Evolutionary conservation across 352 stramenopile species (phyloP).

Genomic region (Pythium brachiatum): DNA sequence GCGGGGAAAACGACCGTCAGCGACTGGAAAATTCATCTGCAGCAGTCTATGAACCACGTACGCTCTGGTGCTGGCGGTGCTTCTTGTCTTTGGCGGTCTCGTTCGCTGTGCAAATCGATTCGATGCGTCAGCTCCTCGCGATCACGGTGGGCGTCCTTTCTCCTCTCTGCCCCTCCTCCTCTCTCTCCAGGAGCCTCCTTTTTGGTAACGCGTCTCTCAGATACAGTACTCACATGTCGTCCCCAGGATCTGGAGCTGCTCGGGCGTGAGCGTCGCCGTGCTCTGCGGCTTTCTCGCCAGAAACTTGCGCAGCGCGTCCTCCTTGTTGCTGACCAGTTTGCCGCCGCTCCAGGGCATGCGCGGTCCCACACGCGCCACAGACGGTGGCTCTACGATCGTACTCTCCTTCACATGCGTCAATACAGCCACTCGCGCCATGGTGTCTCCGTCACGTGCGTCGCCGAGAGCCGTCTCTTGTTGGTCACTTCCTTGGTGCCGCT

Average conservation of each 20-base stretch:
- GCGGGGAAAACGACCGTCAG: neutral
- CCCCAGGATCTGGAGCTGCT: conserved; percentile 51
- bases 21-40: too few species aligned
- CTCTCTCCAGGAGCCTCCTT: neutral
- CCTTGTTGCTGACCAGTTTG: conserved; percentile 84
- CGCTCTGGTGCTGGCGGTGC: conserved; percentile 14
- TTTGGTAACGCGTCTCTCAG: neutral
- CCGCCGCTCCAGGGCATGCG: conserved; percentile 78
- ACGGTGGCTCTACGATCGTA: conserved; percentile 25
- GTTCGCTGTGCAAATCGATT: conserved; percentile 17
- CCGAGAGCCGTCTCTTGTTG: neutral
- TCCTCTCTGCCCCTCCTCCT: neutral
- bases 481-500: neutral
- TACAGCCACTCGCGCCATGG: conserved; percentile 43
- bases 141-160: neutral
- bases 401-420: conserved; percentile 74
- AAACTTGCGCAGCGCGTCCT: conserved; percentile 84
- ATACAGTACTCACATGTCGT: conserved; percentile 35
- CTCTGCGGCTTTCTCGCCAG: conserved; percentile 67
- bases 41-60: conserved; percentile 7
- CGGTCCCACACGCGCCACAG: conserved; percentile 12
- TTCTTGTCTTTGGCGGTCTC: conserved; percentile 16
- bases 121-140: neutral
- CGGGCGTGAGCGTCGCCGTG: conserved; percentile 40
- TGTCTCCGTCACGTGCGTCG: neutral